Conservation (phyloP, 2,329 filamentous ascomycete genomes). For the Camptophora hylomeconis region DNA sequence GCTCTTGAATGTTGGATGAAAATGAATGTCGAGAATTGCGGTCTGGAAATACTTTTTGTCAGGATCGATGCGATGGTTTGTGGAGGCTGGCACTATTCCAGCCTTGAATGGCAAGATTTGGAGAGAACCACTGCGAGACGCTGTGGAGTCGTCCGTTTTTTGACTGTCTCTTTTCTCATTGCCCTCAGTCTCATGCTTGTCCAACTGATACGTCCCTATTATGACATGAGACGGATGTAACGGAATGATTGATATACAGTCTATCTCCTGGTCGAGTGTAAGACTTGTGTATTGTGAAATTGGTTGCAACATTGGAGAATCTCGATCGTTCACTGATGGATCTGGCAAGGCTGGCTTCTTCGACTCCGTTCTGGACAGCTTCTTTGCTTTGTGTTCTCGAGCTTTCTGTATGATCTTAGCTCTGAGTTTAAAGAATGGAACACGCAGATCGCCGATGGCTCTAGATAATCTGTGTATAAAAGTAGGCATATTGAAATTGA, state of each 20-base stretch:
- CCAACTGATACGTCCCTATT: constrained; percentile 15
- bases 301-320: no score
- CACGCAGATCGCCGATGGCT: no score
- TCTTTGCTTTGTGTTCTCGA: no score
- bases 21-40: constrained; percentile 76
- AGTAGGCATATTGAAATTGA: no score
- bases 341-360: no score
- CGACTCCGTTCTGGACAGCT: no score
- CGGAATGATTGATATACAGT: constrained; percentile 13
- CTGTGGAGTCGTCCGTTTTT: constrained; percentile 5
- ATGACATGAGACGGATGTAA: constrained; percentile 13
- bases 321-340: no score
- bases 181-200: no score
- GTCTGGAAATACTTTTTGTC: constrained; percentile 30
- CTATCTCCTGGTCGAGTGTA: constrained; percentile 12
- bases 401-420: no score
- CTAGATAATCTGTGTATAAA: no score
- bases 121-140: constrained; percentile 10
- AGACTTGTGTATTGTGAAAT: constrained; percentile 8
- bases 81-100: no score
- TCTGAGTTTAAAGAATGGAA: no score
- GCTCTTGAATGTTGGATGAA: constrained; percentile 45
- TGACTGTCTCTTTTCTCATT: constrained; percentile 5
- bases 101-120: constrained; percentile 12
- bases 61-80: constrained; percentile 7